Evolutionary conservation across 306 rosid genomes (phyloP).

Genomic region (Cicer cuneatum): DNA sequence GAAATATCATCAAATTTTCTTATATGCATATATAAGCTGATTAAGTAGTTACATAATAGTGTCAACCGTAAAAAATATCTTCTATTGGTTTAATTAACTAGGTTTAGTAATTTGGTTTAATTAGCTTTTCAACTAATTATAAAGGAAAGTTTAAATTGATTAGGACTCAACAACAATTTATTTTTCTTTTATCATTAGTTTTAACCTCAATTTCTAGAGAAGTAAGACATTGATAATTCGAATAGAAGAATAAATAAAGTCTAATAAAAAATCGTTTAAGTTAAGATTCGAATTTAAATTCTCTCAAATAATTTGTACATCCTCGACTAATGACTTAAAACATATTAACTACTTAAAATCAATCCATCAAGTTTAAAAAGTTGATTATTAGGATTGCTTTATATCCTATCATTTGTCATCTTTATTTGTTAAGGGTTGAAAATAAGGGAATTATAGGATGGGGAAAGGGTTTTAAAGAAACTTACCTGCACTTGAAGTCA

Average conservation of each 20-base stretch:
- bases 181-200: no score
- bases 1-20: slow-evolving; percentile 30
- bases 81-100: slow-evolving; percentile 31
- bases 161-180: slow-evolving; percentile 36
- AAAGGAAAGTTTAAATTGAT: slow-evolving; percentile 31
- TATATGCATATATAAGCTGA: slow-evolving; percentile 20
- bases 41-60: slow-evolving; percentile 28
- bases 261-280: no score
- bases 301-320: no score
- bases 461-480: slow-evolving; percentile 37
- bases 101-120: slow-evolving; percentile 22
- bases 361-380: not conserved
- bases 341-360: no score
- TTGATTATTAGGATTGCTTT: slow-evolving; percentile 44
- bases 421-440: slow-evolving; percentile 35
- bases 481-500: slow-evolving; percentile 54
- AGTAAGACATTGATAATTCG: no score
- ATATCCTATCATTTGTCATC: slow-evolving; percentile 34
- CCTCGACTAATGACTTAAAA: no score
- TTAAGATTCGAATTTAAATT: no score
- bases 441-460: slow-evolving; percentile 11
- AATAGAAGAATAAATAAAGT: no score
- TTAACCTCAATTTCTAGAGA: no score
- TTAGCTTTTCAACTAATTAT: slow-evolving; percentile 27
- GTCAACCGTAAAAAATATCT: slow-evolving; percentile 35